Evolutionary conservation across 306 rosid genomes (phyloP), one percentile per base, ranked within the genome.

Genomic region (Phaseolus lunatus): DNA sequence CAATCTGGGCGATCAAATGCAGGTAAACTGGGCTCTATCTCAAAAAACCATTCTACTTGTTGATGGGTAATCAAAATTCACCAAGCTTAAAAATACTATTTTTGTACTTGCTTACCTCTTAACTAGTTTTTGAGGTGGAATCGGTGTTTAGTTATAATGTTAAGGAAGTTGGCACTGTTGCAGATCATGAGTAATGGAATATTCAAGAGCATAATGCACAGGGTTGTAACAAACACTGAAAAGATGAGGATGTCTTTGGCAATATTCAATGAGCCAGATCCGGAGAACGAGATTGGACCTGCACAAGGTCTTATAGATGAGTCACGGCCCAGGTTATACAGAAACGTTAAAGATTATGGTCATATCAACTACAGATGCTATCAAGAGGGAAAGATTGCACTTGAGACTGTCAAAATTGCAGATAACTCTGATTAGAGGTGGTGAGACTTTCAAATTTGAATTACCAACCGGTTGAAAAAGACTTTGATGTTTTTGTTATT

Each of bases 1-100:
- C 84, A 90, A 90, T 80, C 84, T 87, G 50, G 93, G 93, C 5
- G 93, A 87, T 71, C 93, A 85, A 84, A 78, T 90, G 91, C 90
- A 87, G 94, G 91, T 84, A 76, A 39, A 19, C 26, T 56, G 9
- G 18, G 44, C 14, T 64, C 19, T 26, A 10, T 62, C 67, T 69
- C 29, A 26, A n/a, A 43, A 37, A 50, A 11, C 29, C n/a, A 20
- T 1, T 27, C 15, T 44, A 72, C 20, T 3, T 15, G 49, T 66
- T 41, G 31, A 20, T 66, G 71, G 19, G 11, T 37, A 65, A 65
- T 65, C 11, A 39, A 66, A 19, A 20, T 5, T 66, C 71, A 20
- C 41, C 70, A 33, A 52, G 75, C 45, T n/a, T 45, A 48, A 29
- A 26, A 29, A 9, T 27, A 48, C 61, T 70, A 27, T 9, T n/a